These are phyloP conservation scores for Isoetes taiwanensis DNA, from an alignment of 75 land plant genomes.

Conservation along the genomic window DNA sequence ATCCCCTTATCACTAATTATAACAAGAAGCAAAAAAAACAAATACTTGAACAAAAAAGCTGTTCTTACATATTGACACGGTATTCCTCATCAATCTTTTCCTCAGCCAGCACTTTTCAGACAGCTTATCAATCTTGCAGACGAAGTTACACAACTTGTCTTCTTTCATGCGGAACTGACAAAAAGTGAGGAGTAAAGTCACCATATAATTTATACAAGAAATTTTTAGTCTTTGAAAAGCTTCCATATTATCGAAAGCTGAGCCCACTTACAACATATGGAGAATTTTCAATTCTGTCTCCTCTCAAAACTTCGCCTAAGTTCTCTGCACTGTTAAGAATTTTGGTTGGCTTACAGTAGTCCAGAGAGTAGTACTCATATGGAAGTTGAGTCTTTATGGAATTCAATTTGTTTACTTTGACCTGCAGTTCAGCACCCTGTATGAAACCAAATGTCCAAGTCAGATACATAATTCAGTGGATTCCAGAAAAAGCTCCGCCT, in stretches of 20 bases:
- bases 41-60: background rate
- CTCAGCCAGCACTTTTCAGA: slow-evolving; percentile 48
- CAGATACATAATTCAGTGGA: background rate
- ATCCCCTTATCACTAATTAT: background rate
- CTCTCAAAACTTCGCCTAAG: slow-evolving; percentile 24
- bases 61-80: slow-evolving; percentile 72
- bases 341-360: slow-evolving; percentile 18
- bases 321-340: slow-evolving; percentile 19
- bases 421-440: slow-evolving; percentile 16
- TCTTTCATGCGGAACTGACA: slow-evolving; percentile 75
- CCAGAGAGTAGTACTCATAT: slow-evolving; percentile 26
- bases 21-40: background rate
- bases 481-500: background rate
- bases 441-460: background rate
- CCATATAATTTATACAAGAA: background rate
- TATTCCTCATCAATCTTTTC: slow-evolving; percentile 93
- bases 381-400: slow-evolving; percentile 24
- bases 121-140: slow-evolving; percentile 39
- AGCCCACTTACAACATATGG: slow-evolving; percentile 14
- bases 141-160: slow-evolving; percentile 50
- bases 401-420: slow-evolving; percentile 26
- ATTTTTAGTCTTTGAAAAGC: background rate
- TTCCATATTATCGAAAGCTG: background rate
- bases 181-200: background rate
- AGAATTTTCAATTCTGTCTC: slow-evolving; percentile 28